Evolutionary conservation across 768 basidiomycete species (phyloP).

Genomic region (Lyophyllum shimeji): DNA sequence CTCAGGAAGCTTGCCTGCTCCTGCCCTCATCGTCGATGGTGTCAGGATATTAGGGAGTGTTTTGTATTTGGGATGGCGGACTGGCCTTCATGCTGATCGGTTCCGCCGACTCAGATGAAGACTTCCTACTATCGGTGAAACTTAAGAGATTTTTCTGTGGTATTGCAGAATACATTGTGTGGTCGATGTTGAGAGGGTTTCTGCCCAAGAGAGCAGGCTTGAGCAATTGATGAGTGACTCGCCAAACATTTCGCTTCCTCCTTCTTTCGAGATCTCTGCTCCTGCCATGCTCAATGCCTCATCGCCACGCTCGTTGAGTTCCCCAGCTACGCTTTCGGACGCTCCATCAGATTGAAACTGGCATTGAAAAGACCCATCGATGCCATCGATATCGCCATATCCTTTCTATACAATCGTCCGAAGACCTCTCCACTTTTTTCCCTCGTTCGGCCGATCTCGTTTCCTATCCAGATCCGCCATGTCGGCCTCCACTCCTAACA

Average conservation of each 20-base stretch:
- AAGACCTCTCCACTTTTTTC: not conserved
- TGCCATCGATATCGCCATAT: slow-evolving; percentile 14
- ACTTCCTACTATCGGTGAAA: too few relatives aligned
- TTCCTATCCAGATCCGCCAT: slow-evolving; percentile 13
- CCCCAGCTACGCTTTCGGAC: not conserved
- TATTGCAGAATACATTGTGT: too few relatives aligned
- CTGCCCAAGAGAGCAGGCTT: not conserved
- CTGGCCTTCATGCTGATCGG: too few relatives aligned
- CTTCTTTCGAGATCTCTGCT: not conserved
- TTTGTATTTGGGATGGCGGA: too few relatives aligned
- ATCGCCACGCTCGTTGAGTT: not conserved
- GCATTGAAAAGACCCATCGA: slow-evolving; percentile 3
- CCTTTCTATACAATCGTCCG: slow-evolving; percentile 7
- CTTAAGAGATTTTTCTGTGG: too few relatives aligned
- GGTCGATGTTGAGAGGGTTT: too few relatives aligned
- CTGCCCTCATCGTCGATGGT: too few relatives aligned
- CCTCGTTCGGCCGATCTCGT: slow-evolving; percentile 9
- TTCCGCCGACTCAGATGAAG: too few relatives aligned
- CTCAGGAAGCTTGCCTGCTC: too few relatives aligned
- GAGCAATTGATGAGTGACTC: not conserved
- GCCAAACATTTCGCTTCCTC: not conserved
- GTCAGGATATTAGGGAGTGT: too few relatives aligned
- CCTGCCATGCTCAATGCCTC: not conserved
- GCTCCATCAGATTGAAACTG: not conserved
- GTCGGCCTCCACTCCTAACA: slow-evolving; percentile 20